Conservation (phyloP, 108 stramenopile species). For the Nitzschia sp. region DNA sequence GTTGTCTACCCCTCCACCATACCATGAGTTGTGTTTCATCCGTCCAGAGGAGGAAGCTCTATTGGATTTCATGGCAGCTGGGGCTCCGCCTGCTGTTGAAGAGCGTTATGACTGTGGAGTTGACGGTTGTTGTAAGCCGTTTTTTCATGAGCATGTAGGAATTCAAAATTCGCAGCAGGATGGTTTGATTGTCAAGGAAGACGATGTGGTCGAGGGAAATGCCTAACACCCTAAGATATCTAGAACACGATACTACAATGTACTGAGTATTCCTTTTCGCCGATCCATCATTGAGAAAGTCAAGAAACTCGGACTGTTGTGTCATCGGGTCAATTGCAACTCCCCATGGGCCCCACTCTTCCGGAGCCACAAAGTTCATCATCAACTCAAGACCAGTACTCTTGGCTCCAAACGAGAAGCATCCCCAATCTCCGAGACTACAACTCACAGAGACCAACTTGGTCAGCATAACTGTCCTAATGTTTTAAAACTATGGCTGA, state of each 20-base stretch:
- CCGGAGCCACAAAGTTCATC: no score
- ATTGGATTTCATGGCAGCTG: constrained; percentile 50
- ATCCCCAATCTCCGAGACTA: no score
- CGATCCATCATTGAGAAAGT: no score
- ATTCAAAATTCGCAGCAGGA: constrained; percentile 60
- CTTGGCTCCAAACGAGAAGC: no score
- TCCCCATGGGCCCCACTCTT: no score
- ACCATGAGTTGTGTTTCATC: constrained; percentile 63
- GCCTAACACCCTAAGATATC: background rate
- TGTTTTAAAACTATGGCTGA: constrained; percentile 41
- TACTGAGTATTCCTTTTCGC: no score
- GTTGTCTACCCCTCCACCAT: constrained; percentile 39
- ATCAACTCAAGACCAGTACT: no score
- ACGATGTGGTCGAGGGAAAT: constrained; percentile 16
- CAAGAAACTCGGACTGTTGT: no score
- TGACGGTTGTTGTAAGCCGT: constrained; percentile 63
- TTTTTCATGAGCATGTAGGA: constrained; percentile 80
- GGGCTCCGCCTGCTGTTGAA: constrained; percentile 26
- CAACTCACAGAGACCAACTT: no score
- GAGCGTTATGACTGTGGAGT: constrained; percentile 73
- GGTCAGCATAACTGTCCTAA: no score
- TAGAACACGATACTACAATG: background rate
- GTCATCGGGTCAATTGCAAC: no score
- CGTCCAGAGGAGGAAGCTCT: constrained; percentile 74
- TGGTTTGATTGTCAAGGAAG: constrained; percentile 69